These are phyloP conservation scores for Hymenochaete sp. DNA, from an alignment of 1,284 basidiomycete genomes.

Conservation along the genomic window DNA sequence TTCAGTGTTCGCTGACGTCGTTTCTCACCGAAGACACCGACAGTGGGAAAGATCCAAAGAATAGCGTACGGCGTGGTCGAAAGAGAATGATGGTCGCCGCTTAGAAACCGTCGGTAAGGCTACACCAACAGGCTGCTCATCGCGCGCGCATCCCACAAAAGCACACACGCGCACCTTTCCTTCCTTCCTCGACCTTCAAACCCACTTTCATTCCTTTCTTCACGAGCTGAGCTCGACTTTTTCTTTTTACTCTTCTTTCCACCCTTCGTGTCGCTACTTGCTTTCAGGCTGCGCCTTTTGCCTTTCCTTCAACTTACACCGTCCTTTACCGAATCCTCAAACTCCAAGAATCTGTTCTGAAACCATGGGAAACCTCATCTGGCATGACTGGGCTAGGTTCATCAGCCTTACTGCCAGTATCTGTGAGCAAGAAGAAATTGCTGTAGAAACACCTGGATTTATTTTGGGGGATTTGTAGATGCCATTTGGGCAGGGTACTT, in stretches of 20 bases:
- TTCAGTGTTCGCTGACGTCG: too few species aligned
- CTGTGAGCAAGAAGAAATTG: conserved; percentile 42
- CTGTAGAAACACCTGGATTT: conserved; percentile 7
- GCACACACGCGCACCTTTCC: conserved; percentile 21
- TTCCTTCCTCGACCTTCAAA: conserved; percentile 24
- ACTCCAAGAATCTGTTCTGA: conserved; percentile 13
- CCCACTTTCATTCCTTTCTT: conserved; percentile 21
- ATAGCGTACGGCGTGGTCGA: neutral
- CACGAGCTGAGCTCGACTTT: conserved; percentile 26
- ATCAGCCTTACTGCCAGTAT: conserved; percentile 63
- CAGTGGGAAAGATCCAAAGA: neutral
- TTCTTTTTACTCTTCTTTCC: conserved; percentile 22
- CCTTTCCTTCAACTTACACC: conserved; percentile 19
- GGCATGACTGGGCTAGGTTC: conserved; percentile 71
- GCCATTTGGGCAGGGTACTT: conserved; percentile 72
- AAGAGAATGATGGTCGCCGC: conserved; percentile 1
- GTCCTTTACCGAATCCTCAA: conserved; percentile 14
- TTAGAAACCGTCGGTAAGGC: conserved; percentile 4
- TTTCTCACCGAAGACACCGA: too few species aligned
- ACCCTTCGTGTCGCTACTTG: conserved; percentile 26
- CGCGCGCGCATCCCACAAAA: conserved; percentile 45
- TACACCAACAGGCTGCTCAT: conserved; percentile 18
- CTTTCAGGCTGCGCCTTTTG: conserved; percentile 27
- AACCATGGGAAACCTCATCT: conserved; percentile 73
- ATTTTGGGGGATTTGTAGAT: conserved; percentile 36